A percentile compares a stretch with the other conserved stretches of the same genome.
Conservation (phyloP, 2,329 filamentous ascomycete genomes). For the Neonectria coccinea region DNA sequence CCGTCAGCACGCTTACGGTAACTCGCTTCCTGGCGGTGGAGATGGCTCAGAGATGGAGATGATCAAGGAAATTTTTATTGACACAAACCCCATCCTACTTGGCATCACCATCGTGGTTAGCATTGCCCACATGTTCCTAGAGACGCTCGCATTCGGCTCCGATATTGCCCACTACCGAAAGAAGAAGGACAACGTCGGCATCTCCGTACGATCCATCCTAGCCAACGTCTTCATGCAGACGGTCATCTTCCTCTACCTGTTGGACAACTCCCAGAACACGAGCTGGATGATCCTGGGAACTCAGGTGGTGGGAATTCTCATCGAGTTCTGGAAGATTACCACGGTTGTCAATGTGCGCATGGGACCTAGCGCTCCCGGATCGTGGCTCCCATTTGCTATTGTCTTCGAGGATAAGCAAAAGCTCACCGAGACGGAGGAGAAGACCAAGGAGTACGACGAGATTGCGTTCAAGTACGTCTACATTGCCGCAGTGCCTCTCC, state of each 20-base stretch:
- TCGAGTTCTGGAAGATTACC: constrained; percentile 91
- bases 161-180: constrained; percentile 98
- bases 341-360: constrained; percentile 92
- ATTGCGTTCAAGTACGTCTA: constrained; percentile 99
- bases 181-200: constrained; percentile 99
- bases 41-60: constrained; percentile 96
- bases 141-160: constrained; percentile 95
- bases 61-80: constrained; percentile 93
- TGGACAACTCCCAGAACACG: constrained; percentile 98
- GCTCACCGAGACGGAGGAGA: constrained; percentile 93
- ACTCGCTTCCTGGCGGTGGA: constrained; percentile 78
- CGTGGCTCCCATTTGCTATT: constrained; percentile 81
- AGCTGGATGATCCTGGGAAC: constrained; percentile 99
- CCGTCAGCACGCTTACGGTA: constrained; percentile 80
- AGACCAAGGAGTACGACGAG: constrained; percentile 98
- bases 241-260: constrained; percentile 94
- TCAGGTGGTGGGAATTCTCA: constrained; percentile 83
- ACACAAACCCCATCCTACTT: constrained; percentile 93
- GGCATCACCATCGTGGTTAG: constrained; percentile 86
- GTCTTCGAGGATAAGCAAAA: constrained; percentile 97
- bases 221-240: constrained; percentile 98
- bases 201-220: constrained; percentile 94
- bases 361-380: constrained; percentile 74
- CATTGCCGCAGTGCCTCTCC: constrained; percentile 86
- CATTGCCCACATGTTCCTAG: constrained; percentile 92